phyloP scores from a whole-genome alignment of 495 filamentous ascomycete genomes.

The Trichoderma reesei region DNA sequence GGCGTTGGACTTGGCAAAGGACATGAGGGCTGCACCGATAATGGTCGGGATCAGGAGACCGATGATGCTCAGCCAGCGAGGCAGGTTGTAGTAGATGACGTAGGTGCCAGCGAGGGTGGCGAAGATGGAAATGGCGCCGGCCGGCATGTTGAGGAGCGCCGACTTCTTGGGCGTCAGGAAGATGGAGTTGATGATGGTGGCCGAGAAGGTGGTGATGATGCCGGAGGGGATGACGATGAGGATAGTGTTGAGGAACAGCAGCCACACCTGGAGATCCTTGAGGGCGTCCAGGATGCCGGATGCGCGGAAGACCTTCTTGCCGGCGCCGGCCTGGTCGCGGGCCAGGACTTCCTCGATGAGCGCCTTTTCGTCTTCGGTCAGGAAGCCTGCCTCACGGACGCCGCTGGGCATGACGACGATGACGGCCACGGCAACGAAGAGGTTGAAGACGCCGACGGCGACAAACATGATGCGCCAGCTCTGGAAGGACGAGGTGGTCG shows the following conservation, averaged over 20 bases:
- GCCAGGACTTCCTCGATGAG: constrained; percentile 50
- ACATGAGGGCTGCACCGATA: constrained; percentile 43
- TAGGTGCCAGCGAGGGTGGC: constrained; percentile 35
- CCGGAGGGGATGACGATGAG: constrained; percentile 37
- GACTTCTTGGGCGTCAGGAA: constrained; percentile 40
- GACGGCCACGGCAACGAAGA: constrained; percentile 46
- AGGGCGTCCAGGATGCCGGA: constrained; percentile 38
- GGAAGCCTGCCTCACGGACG: constrained; percentile 49
- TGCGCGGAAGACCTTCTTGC: constrained; percentile 46
- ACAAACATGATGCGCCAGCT: constrained; percentile 47
- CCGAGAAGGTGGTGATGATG: constrained; percentile 63
- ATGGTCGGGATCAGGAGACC: constrained; percentile 25
- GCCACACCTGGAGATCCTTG: constrained; percentile 38
- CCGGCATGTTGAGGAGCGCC: constrained; percentile 53
- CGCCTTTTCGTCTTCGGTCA: constrained; percentile 44
- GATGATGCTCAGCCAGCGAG: constrained; percentile 14
- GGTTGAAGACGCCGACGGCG: constrained; percentile 40
- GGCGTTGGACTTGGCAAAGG: constrained; percentile 36
- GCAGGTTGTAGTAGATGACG: constrained; percentile 11
- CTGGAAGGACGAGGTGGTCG: constrained; percentile 44
- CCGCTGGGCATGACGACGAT: constrained; percentile 54
- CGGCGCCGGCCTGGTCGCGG: constrained; percentile 53
- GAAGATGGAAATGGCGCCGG: constrained; percentile 36
- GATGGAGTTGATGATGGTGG: constrained; percentile 45
- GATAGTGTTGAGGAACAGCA: constrained; percentile 18